These are phyloP conservation scores for Luzula sylvatica DNA, from an alignment of 176 grass and related monocot species.

Conservation along the genomic window DNA sequence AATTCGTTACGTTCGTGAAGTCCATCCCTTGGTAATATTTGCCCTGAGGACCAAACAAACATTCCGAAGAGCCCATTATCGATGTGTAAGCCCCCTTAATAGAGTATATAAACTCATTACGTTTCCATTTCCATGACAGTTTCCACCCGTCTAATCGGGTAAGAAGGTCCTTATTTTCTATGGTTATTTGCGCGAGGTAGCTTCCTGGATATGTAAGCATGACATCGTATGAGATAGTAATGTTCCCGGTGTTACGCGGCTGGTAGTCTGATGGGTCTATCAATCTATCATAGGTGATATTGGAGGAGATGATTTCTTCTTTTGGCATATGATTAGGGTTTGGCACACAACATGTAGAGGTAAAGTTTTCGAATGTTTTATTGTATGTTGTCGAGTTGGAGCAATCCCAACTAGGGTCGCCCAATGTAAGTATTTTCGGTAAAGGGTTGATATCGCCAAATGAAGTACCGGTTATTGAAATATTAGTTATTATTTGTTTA, in stretches of 20 bases:
- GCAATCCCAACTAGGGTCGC: slow-evolving; percentile 39
- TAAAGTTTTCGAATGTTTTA: background rate
- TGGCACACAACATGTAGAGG: slow-evolving; percentile 35
- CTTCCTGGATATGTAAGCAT: slow-evolving; percentile 25
- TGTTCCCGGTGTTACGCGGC: slow-evolving; percentile 31
- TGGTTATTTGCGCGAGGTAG: slow-evolving; percentile 48
- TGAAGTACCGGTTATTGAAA: slow-evolving; percentile 39
- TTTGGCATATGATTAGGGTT: background rate
- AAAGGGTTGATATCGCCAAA: slow-evolving; percentile 27
- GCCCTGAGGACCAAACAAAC: slow-evolving; percentile 39
- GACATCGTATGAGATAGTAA: slow-evolving; percentile 58
- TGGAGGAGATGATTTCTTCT: background rate
- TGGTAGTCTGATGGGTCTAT: background rate
- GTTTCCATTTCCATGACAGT: slow-evolving; percentile 53
- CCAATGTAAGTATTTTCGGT: slow-evolving; percentile 29
- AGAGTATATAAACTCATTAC: slow-evolving; percentile 34
- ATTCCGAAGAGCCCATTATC: slow-evolving; percentile 2
- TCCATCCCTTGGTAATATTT: slow-evolving; percentile 34
- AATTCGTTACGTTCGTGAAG: slow-evolving; percentile 51
- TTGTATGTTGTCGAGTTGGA: too few relatives aligned
- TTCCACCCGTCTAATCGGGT: slow-evolving; percentile 48
- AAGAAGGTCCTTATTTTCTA: slow-evolving; percentile 39
- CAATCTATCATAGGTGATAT: background rate
- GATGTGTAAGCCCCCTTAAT: slow-evolving; percentile 54
- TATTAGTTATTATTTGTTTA: slow-evolving; percentile 19